These are phyloP conservation scores for Angomonas ambiguus DNA, from an alignment of 208 protist species.

Conservation along the genomic window DNA sequence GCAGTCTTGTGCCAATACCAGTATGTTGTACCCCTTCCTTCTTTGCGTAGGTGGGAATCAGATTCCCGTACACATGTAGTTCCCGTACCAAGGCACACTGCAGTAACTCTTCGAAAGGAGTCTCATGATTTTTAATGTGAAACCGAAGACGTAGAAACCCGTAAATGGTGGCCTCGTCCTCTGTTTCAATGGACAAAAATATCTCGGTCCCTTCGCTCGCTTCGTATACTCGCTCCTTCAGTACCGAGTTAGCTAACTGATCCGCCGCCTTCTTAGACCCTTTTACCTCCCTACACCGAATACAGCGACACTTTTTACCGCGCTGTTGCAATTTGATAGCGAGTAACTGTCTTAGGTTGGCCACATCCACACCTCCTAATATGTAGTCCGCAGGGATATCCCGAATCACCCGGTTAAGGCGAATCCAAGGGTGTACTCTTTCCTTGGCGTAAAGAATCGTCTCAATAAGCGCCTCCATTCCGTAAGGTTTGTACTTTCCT, in stretches of 20 bases:
- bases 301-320: slow-evolving; percentile 91
- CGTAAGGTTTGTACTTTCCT: slow-evolving; percentile 93
- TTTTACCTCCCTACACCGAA: slow-evolving; percentile 93
- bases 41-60: slow-evolving; percentile 48
- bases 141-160: slow-evolving; percentile 79
- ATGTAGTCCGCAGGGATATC: slow-evolving; percentile 99
- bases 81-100: slow-evolving; percentile 95
- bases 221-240: slow-evolving; percentile 56
- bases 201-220: slow-evolving; percentile 70
- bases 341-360: slow-evolving; percentile 96
- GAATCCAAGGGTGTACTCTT: slow-evolving; percentile 97
- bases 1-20: slow-evolving; percentile 95
- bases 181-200: slow-evolving; percentile 77
- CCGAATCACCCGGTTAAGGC: slow-evolving; percentile 97
- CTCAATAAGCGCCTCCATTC: slow-evolving; percentile 86
- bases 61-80: slow-evolving; percentile 95
- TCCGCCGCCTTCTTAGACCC: slow-evolving; percentile 41
- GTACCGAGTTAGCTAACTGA: slow-evolving; percentile 38
- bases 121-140: slow-evolving; percentile 75
- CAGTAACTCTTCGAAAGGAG: slow-evolving; percentile 92
- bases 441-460: slow-evolving; percentile 94
- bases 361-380: slow-evolving; percentile 94
- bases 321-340: slow-evolving; percentile 85
- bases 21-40: slow-evolving; percentile 80
- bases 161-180: slow-evolving; percentile 61